Evolutionary conservation across 352 stramenopile genomes (phyloP).

Genomic region (Pythium rishiriense): DNA sequence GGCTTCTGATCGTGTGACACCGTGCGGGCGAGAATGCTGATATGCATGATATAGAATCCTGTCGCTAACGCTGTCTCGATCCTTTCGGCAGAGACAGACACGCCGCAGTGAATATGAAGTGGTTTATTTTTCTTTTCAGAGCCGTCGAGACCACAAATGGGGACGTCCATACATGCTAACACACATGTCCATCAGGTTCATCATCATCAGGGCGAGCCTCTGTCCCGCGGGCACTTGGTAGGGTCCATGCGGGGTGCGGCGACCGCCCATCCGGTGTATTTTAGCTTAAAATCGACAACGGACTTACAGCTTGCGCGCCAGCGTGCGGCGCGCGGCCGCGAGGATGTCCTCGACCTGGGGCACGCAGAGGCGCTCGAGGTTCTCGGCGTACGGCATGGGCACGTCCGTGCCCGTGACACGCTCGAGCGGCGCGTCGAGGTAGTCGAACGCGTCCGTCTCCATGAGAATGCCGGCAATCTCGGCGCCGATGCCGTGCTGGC

Average conservation of each 20-base stretch:
- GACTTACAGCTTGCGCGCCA: slow-evolving; percentile 70
- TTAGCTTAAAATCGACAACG: background rate
- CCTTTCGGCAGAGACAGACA: background rate
- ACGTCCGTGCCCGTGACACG: slow-evolving; percentile 98
- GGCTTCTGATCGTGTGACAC: slow-evolving; percentile 43
- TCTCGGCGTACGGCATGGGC: slow-evolving; percentile 98
- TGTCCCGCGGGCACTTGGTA: background rate
- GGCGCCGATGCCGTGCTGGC: slow-evolving; percentile 96
- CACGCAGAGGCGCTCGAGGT: slow-evolving; percentile 95
- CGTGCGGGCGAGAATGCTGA: background rate
- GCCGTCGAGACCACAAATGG: too few species aligned
- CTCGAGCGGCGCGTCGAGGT: slow-evolving; percentile 98
- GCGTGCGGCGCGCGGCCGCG: slow-evolving; percentile 89
- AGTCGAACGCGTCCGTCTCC: slow-evolving; percentile 98
- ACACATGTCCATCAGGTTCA: background rate
- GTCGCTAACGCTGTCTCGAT: background rate
- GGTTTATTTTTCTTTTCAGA: too few species aligned
- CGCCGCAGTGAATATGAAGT: too few species aligned
- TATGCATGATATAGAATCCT: background rate
- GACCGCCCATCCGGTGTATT: slow-evolving; percentile 2
- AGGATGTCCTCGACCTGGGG: slow-evolving; percentile 96
- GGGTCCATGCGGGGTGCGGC: background rate
- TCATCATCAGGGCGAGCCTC: background rate
- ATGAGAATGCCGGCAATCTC: slow-evolving; percentile 98
- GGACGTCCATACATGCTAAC: too few species aligned